phyloP scores from a whole-genome alignment of 2,329 filamentous ascomycete species.

The Talaromyces sp. region DNA sequence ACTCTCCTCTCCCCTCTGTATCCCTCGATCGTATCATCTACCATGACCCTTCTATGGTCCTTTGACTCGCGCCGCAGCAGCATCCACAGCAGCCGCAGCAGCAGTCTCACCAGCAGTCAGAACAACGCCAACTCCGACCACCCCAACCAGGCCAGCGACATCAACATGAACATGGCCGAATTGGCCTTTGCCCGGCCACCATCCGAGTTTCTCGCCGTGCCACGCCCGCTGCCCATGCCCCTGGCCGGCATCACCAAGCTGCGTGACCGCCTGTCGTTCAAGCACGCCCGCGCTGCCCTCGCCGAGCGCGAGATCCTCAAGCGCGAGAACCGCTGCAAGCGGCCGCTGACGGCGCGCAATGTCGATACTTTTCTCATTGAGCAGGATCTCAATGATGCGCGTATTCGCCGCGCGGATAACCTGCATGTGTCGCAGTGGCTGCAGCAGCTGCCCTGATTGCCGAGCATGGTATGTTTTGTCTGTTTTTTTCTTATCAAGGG shows the following conservation, averaged over 20 bases:
- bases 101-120: neutral
- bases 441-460: slow-evolving; percentile 55
- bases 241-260: slow-evolving; percentile 30
- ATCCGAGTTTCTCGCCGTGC: neutral
- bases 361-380: slow-evolving; percentile 31
- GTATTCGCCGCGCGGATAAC: slow-evolving; percentile 54
- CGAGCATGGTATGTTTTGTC: slow-evolving; percentile 48
- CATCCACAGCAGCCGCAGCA: neutral
- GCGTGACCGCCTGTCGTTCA: slow-evolving; percentile 29
- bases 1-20: neutral
- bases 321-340: slow-evolving; percentile 31
- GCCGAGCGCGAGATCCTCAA: slow-evolving; percentile 32
- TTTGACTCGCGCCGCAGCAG: neutral
- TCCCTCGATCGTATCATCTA: neutral
- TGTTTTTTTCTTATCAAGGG: too few relatives aligned
- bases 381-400: slow-evolving; percentile 47
- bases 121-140: neutral
- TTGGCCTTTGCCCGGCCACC: neutral
- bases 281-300: slow-evolving; percentile 27
- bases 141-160: neutral
- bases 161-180: neutral
- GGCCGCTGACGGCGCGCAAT: slow-evolving; percentile 32
- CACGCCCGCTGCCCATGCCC: slow-evolving; percentile 9
- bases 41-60: neutral
- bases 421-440: slow-evolving; percentile 72